Base-by-base conservation (phyloP, 768 basidiomycete species). In the Kwoniella newhampshirensis region DNA sequence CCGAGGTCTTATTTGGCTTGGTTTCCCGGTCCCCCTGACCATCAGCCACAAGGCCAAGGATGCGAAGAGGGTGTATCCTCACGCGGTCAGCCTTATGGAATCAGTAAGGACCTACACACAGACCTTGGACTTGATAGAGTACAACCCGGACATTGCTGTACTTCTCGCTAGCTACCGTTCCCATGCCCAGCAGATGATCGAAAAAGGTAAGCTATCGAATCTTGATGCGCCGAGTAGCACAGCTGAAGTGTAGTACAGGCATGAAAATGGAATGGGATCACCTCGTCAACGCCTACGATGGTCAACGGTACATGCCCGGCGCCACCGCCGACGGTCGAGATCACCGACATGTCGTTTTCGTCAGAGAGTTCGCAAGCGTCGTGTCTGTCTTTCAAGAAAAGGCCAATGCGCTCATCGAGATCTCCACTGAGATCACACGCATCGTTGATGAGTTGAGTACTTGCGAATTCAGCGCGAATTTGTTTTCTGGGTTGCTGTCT, bases 1-100 rank as follows among this genome's bases (percentile, higher is more conserved):
- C 30, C 82, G 96, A 57, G 96, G 96, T 75, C 71, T 98, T 64
- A 82, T 96, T 28, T 98, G 94, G 94, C 82, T 98, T 60, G 88
- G 88, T 59, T 98, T 94, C 79, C 87, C 88, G 71, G 92, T 98
- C 1, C 94, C 92, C 21, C 91, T 97, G 79, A 85, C 88, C 50
- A 91, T 89, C 62, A 87, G 87, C 67, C 96, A 93, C 74, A 88
- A 96, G 84, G 96, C 96, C 32, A 99, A 97, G 80, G 94, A 99
- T 66, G 96, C 96, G 59, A 97, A 96, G 81, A 81, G 91, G 66
- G 93, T 98, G 59, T 99, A 99, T 74, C 93, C 93, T 0, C 92
- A 97, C 80, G 96, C 96, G 2, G 94, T 98, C 64, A 75, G 73
- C 54, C 52, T 80, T 76, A 98, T 98, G 94, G 96, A 99, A 81